phyloP scores from a whole-genome alignment of 2,329 filamentous ascomycete genomes.

The Talaromyces islandicus region DNA sequence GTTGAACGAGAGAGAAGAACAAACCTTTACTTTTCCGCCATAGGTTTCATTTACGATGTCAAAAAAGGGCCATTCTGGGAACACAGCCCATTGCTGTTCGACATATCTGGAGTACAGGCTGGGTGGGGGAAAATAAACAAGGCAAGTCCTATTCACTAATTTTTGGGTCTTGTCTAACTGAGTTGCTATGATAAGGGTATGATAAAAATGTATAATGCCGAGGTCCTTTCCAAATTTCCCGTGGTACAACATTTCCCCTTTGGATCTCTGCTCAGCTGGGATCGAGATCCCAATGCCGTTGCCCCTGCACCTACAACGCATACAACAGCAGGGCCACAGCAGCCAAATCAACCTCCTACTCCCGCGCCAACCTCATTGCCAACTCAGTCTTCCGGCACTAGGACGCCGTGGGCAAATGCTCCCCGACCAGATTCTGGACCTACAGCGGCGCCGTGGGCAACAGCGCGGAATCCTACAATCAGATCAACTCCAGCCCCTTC shows the following conservation, averaged over 20 bases:
- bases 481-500: background rate
- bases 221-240: constrained; percentile 93
- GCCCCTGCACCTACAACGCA: constrained; percentile 50
- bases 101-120: constrained; percentile 82
- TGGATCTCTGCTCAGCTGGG: constrained; percentile 74
- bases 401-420: constrained; percentile 28
- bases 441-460: constrained; percentile 27
- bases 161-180: background rate
- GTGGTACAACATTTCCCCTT: constrained; percentile 96
- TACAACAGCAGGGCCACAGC: constrained; percentile 31
- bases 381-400: constrained; percentile 25
- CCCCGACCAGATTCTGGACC: constrained; percentile 14
- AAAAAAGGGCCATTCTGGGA: constrained; percentile 97
- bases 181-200: constrained; percentile 58
- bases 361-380: constrained; percentile 11
- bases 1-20: constrained; percentile 60
- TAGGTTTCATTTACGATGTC: constrained; percentile 96
- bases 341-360: constrained; percentile 14
- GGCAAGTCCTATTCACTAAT: constrained; percentile 29
- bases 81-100: constrained; percentile 88
- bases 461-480: constrained; percentile 9
- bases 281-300: constrained; percentile 57
- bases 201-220: constrained; percentile 98
- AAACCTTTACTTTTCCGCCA: constrained; percentile 91
- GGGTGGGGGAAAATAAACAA: constrained; percentile 99